Percentiles rank a stretch among this genome's conserved stretches.
Evolutionary conservation across 108 stramenopile genomes (phyloP).

Genomic region (Fragilariopsis cylindrus): DNA sequence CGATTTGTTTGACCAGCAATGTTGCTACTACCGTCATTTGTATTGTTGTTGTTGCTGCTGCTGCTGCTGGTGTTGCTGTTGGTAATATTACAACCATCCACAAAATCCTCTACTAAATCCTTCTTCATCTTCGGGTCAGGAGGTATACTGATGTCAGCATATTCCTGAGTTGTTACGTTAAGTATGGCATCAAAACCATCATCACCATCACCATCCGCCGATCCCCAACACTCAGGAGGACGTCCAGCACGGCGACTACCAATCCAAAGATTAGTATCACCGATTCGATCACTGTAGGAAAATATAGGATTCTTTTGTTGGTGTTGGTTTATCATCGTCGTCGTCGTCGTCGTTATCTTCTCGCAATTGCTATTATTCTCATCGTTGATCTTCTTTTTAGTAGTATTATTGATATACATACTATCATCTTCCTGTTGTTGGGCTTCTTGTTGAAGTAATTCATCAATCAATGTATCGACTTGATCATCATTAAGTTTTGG

Average conservation of each 20-base stretch:
- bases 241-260: conserved; percentile 66
- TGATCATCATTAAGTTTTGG: conserved; percentile 36
- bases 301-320: background rate
- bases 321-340: background rate
- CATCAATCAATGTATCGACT: conserved; percentile 42
- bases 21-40: background rate
- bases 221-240: conserved; percentile 68
- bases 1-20: background rate
- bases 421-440: background rate
- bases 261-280: conserved; percentile 54
- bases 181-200: conserved; percentile 70
- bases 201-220: background rate
- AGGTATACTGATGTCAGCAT: conserved; percentile 36
- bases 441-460: conserved; percentile 20
- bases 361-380: background rate
- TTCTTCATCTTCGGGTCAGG: background rate
- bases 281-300: conserved; percentile 45
- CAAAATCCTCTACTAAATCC: background rate
- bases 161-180: conserved; percentile 73
- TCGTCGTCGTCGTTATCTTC: background rate
- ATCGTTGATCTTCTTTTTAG: too few species aligned
- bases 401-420: too few species aligned
- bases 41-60: too few species aligned
- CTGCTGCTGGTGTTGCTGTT: background rate
- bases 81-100: background rate